Conservation (phyloP, 106 monocot species). For the Allium fistulosum region DNA sequence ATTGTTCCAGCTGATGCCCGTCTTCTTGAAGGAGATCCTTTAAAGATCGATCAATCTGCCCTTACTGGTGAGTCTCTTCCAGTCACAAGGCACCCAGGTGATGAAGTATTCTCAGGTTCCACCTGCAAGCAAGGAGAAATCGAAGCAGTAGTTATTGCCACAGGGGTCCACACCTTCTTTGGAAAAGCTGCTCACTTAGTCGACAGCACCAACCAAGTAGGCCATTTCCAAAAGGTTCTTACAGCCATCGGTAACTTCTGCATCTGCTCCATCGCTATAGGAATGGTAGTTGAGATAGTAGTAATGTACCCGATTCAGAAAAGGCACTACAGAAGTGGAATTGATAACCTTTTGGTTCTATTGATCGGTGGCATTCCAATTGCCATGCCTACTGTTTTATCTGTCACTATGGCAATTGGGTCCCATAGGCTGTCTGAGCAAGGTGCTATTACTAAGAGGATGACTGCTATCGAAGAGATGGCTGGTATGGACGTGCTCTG, state of each 20-base stretch:
- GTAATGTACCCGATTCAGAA: conserved; percentile 70
- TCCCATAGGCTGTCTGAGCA: conserved; percentile 71
- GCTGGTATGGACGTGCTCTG: conserved; percentile 67
- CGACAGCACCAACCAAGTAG: conserved; percentile 67
- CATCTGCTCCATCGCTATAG: conserved; percentile 64
- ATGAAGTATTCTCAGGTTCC: conserved; percentile 66
- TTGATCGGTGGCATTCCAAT: conserved; percentile 84
- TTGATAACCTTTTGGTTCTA: conserved; percentile 70
- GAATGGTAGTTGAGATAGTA: conserved; percentile 52
- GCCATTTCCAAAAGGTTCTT: conserved; percentile 73
- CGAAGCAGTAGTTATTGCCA: conserved; percentile 73
- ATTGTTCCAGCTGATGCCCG: conserved; percentile 60
- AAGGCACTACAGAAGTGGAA: conserved; percentile 52
- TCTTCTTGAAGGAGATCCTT: conserved; percentile 51
- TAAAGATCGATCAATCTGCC: conserved; percentile 74
- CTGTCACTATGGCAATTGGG: conserved; percentile 85
- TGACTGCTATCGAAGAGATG: conserved; percentile 56
- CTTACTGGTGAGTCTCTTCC: conserved; percentile 67
- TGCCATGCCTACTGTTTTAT: conserved; percentile 87
- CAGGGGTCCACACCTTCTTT: conserved; percentile 76
- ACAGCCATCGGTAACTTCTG: conserved; percentile 79
- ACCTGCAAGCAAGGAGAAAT: conserved; percentile 85
- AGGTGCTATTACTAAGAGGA: conserved; percentile 58
- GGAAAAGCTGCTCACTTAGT: conserved; percentile 75
- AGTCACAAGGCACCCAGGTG: conserved; percentile 51